Evolutionary conservation across 768 basidiomycete genomes (phyloP), one percentile per base, ranked within the genome.

Genomic region (Hypsizygus marmoreus): DNA sequence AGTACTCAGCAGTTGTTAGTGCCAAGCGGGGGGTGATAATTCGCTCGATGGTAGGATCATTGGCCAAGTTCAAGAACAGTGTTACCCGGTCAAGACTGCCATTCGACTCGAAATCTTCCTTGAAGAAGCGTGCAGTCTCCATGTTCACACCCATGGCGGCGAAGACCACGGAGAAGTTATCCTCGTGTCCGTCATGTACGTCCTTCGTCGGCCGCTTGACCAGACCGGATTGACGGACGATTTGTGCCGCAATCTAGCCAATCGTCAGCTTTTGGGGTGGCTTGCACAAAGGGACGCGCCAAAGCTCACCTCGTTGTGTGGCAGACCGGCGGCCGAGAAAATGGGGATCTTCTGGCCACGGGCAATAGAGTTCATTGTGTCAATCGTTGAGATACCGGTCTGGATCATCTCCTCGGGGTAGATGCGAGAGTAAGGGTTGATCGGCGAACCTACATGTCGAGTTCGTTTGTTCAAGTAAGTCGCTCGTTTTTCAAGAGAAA

Each of bases 391-490:
- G 61, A 98, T 98, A 70, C 97, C 97, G 26, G 97, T 99, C 70
- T 99, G 97, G 54, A 99, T 98, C 97, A 99, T 99, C 73, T 99
- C 97, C 71, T 98, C 97, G 49, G 97, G 97, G 74, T 99, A 98
- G 73, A 97, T 98, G 65, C 97, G 94, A 51, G 91, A 91, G 68
- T 86, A 95, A 16, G 93, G 93, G 67, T 95, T 99, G 72, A 98
- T 99, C 33, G 97, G 97, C 4, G 93, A 95, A 50, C 95, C 95
- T 95, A 53, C 33, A 55, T n/a, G n/a, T n/a, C n/a, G n/a, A n/a
- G n/a, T n/a, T n/a, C n/a, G n/a, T n/a, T n/a, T n/a, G n/a, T n/a
- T n/a, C n/a, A n/a, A 53, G 45, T 16, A 53, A 44, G 34, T 43
- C 43, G 28, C 44, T 45, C 28, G 30, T 35, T 59, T 34, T 22